Percentiles rank a stretch among this genome's conserved stretches.
These are phyloP conservation scores for Tylopilus sp. DNA, from an alignment of 1,284 basidiomycete species.

Conservation along the genomic window DNA sequence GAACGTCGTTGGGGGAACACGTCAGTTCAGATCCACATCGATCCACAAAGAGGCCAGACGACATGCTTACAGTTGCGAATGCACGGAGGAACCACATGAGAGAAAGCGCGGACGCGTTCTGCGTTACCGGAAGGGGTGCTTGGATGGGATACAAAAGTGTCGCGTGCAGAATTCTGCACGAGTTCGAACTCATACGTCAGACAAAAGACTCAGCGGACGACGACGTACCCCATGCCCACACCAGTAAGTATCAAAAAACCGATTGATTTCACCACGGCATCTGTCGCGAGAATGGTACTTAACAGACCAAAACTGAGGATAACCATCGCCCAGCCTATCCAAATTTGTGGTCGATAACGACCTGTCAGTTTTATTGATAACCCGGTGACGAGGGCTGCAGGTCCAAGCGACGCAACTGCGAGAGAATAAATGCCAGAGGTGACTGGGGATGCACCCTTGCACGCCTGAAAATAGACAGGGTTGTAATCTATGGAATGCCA, in stretches of 20 bases:
- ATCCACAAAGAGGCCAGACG: neutral
- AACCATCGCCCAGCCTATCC: slow-evolving; percentile 17
- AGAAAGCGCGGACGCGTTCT: slow-evolving; percentile 39
- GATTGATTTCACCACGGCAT: too few species aligned
- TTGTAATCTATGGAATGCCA: slow-evolving; percentile 30
- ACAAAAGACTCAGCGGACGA: neutral
- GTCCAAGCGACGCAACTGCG: slow-evolving; percentile 16
- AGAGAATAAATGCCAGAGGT: slow-evolving; percentile 28
- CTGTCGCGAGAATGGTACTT: neutral
- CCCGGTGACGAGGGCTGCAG: slow-evolving; percentile 12
- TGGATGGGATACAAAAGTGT: slow-evolving; percentile 44
- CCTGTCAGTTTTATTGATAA: slow-evolving; percentile 19
- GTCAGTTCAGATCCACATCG: too few species aligned
- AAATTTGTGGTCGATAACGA: slow-evolving; percentile 21
- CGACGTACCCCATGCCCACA: slow-evolving; percentile 25
- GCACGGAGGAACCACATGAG: slow-evolving; percentile 41
- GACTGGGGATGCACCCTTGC: slow-evolving; percentile 19
- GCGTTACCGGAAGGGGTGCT: slow-evolving; percentile 38
- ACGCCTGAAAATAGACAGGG: slow-evolving; percentile 33
- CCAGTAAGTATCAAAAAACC: too few species aligned
- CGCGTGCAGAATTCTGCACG: slow-evolving; percentile 16
- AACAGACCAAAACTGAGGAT: slow-evolving; percentile 21
- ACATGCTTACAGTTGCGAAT: slow-evolving; percentile 31
- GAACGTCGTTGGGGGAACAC: too few species aligned
- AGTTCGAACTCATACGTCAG: too few species aligned